Base-by-base conservation (phyloP, 495 filamentous ascomycete genomes). In the Podospora anserina region DNA sequence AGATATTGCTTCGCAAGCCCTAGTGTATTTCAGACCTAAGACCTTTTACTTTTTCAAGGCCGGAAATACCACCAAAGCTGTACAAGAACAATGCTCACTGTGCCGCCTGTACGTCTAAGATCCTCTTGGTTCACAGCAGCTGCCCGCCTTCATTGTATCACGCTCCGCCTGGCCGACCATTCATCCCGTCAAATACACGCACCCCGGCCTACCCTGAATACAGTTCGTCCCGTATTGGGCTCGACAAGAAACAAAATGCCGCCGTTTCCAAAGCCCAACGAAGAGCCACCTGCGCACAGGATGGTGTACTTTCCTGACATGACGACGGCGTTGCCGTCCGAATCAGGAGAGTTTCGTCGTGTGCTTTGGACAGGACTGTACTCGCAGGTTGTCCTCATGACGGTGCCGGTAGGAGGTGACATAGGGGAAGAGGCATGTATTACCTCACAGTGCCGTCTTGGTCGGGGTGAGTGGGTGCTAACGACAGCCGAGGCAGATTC, bases 341-440 rank as follows among this genome's bases (percentile, higher is more conserved):
- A 78, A 56, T 88, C 85, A 54, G 79, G 75, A 11, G 83, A 88
- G 65, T 90, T 89, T 74, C 81, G 88, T 5, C 84, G 84, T 66
- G 87, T 88, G 26, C 76, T 90, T 9, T 87, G 84, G 78, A 89
- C 87, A 5, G 88, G 75, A 9, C 77, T 89, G 16, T 89, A 88
- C 78, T 85, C 82, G 28, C 88, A 89, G 77, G 75, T 89, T 16
- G 87, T 89, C 1, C 76, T 86, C 5, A 89, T 89, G 87, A 88
- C 86, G 54, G 80, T 90, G 5, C 86, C 87, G 2, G 83, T 88
- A 1, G 84, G 83, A 16, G 87, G 87, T 16, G 88, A 89, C 61
- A 89, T 90, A 73, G 88, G 88, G 4, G 87, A 90, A 64, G 87
- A 89, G 80, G 85, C 86, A 66, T 59, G 74, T 71, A 65, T 44